Evolutionary conservation across 1,139 yeast species (phyloP).

Genomic region (Candida frijolesensis): DNA sequence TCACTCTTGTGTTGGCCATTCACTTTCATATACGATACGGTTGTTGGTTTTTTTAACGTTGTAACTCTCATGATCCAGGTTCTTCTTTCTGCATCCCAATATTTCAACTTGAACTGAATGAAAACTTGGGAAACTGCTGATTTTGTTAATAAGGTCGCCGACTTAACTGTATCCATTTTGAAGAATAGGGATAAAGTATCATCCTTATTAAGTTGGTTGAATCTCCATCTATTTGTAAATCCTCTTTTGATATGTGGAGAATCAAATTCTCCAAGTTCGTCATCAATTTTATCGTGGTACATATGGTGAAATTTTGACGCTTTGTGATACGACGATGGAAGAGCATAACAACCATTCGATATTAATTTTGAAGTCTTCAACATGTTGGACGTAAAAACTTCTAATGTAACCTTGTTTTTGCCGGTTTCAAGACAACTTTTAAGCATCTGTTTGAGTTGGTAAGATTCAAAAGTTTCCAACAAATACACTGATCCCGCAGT

Average conservation of each 20-base stretch:
- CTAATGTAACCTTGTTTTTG: conserved; percentile 18
- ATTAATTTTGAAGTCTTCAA: conserved; percentile 34
- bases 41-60: conserved; percentile 34
- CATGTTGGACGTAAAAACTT: conserved; percentile 32
- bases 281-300: conserved; percentile 38
- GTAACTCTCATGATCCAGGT: conserved; percentile 32
- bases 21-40: conserved; percentile 22
- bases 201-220: conserved; percentile 22
- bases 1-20: conserved; percentile 21
- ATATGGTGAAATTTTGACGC: conserved; percentile 23
- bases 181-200: conserved; percentile 35
- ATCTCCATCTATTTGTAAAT: conserved; percentile 41
- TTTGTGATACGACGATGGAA: conserved; percentile 36
- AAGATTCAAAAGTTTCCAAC: conserved; percentile 28
- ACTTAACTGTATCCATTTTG: conserved; percentile 33
- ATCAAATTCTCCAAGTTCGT: conserved; percentile 34
- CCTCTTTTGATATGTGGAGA: conserved; percentile 29
- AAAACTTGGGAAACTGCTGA: conserved; percentile 25
- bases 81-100: conserved; percentile 24
- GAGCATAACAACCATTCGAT: conserved; percentile 29
- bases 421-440: background rate
- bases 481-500: conserved; percentile 34
- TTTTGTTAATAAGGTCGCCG: conserved; percentile 21
- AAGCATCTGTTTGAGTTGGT: conserved; percentile 20
- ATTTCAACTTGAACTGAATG: conserved; percentile 36